Evolutionary conservation across 805 yeast genomes (phyloP).

Genomic region (Nakazawaea wyomingensis): DNA sequence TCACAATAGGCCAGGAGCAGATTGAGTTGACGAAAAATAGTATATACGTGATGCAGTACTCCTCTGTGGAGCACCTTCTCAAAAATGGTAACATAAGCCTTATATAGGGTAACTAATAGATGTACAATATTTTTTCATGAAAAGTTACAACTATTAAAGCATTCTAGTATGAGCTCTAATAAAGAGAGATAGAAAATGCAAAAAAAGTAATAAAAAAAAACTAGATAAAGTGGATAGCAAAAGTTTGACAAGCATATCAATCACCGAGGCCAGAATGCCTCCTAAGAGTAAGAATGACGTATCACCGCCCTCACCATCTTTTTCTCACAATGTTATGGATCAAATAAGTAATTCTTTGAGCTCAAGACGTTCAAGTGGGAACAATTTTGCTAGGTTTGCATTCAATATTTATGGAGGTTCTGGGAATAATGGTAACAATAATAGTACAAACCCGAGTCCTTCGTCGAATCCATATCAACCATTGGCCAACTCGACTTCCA

Average conservation of each 20-base stretch:
- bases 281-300: conserved; percentile 3
- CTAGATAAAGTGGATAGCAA: background rate
- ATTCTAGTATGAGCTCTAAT: background rate
- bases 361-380: conserved; percentile 25
- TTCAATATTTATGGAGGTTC: conserved; percentile 51
- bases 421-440: conserved; percentile 12
- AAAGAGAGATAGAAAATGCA: background rate
- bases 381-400: conserved; percentile 47
- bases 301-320: conserved; percentile 6
- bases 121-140: too few species aligned
- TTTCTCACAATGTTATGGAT: conserved; percentile 13
- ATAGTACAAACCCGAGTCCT: conserved; percentile 6
- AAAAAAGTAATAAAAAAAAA: background rate
- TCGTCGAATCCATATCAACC: conserved; percentile 7
- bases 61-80: conserved; percentile 23
- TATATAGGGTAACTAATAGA: background rate
- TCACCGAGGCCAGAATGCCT: background rate
- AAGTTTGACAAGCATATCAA: background rate
- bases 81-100: conserved; percentile 19
- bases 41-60: conserved; percentile 71
- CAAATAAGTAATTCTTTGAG: conserved; percentile 15
- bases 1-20: conserved; percentile 47
- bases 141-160: too few species aligned
- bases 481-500: conserved; percentile 15
- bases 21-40: conserved; percentile 58